Conservation (phyloP, 2,329 filamentous ascomycete species). For the Cordyceps fumosorosea region DNA sequence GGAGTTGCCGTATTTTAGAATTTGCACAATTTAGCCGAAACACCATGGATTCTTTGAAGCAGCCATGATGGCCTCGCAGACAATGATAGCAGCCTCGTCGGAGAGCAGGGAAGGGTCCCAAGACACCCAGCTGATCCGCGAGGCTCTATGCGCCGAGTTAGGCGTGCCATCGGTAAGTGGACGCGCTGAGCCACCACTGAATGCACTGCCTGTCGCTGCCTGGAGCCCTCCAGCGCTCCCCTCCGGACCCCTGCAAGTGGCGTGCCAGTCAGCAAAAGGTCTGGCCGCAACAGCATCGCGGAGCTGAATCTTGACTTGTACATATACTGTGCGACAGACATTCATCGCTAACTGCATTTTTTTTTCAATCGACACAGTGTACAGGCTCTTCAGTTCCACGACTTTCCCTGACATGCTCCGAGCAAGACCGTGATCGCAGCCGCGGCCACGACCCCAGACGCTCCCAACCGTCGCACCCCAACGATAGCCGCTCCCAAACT, state of each 20-base stretch:
- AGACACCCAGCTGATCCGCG: slow-evolving; percentile 37
- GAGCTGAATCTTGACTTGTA: background rate
- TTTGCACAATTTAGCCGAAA: background rate
- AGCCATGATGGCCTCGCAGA: slow-evolving; percentile 1
- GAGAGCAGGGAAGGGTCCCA: slow-evolving; percentile 26
- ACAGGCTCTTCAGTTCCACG: background rate
- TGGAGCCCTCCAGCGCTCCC: no score
- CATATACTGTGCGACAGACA: background rate
- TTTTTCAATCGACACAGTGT: background rate
- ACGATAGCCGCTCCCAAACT: background rate
- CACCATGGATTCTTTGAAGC: background rate
- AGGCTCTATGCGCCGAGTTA: slow-evolving; percentile 31
- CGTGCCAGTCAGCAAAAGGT: slow-evolving; percentile 1
- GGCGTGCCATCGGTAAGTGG: slow-evolving; percentile 34
- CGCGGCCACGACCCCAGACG: background rate
- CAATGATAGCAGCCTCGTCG: background rate
- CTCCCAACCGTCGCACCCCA: background rate
- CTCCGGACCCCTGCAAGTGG: background rate
- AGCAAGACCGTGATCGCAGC: background rate
- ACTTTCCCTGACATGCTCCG: background rate
- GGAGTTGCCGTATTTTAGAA: background rate
- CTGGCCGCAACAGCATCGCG: background rate
- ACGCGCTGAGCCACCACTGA: slow-evolving; percentile 4
- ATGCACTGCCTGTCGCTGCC: background rate
- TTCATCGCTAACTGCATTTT: background rate